These are phyloP conservation scores for Monosporascus ibericus DNA, from an alignment of 2,329 filamentous ascomycete species.

Conservation along the genomic window DNA sequence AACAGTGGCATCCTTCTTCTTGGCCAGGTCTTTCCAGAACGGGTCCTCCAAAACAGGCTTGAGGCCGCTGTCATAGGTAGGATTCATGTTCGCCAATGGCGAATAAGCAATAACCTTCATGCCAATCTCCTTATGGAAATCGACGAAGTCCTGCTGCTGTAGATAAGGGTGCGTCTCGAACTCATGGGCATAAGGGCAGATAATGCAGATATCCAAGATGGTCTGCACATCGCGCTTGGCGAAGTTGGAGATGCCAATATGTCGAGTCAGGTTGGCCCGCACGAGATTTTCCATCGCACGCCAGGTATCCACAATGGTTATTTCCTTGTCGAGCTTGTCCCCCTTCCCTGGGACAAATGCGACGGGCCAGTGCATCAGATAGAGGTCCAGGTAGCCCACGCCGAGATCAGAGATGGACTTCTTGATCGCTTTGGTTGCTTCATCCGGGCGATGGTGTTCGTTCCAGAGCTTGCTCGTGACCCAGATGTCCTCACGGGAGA, in stretches of 20 bases:
- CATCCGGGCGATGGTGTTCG: slow-evolving; percentile 19
- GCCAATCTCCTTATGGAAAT: slow-evolving; percentile 36
- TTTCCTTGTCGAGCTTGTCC: slow-evolving; percentile 21
- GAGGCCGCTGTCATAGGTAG: slow-evolving; percentile 33
- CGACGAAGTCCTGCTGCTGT: slow-evolving; percentile 41
- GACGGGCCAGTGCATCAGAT: slow-evolving; percentile 40
- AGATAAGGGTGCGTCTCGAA: slow-evolving; percentile 48
- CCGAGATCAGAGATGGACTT: slow-evolving; percentile 42
- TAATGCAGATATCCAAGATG: slow-evolving; percentile 33
- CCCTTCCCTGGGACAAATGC: slow-evolving; percentile 26
- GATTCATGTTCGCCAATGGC: slow-evolving; percentile 47
- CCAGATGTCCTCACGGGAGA: slow-evolving; percentile 47
- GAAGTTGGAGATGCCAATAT: slow-evolving; percentile 62
- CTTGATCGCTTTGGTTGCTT: slow-evolving; percentile 38
- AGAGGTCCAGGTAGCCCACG: slow-evolving; percentile 45
- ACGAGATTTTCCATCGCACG: slow-evolving; percentile 51
- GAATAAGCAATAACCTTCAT: slow-evolving; percentile 40
- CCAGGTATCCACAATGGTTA: slow-evolving; percentile 43
- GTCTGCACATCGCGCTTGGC: slow-evolving; percentile 30
- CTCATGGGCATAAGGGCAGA: slow-evolving; percentile 53
- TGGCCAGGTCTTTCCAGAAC: slow-evolving; percentile 32
- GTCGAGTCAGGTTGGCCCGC: slow-evolving; percentile 42
- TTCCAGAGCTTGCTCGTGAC: slow-evolving; percentile 38
- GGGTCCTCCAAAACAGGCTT: slow-evolving; percentile 33
- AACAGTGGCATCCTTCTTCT: slow-evolving; percentile 32